A percentile compares a stretch with the other conserved stretches of the same genome.
Conservation (phyloP, 2,329 filamentous ascomycete species). For the Plectosphaerella cucumerina region DNA sequence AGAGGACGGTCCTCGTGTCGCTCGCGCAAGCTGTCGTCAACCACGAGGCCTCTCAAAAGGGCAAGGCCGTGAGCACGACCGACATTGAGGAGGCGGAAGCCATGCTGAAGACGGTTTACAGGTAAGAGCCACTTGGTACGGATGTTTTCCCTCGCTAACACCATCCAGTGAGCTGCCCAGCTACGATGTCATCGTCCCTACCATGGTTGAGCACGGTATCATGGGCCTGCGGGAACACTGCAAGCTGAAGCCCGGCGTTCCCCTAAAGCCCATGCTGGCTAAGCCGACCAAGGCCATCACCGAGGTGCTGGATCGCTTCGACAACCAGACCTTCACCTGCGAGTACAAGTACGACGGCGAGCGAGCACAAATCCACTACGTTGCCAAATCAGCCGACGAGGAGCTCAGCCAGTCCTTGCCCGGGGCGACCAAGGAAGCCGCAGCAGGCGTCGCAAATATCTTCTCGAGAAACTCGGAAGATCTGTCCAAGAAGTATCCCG, state of each 20-base stretch:
- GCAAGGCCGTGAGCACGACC: slow-evolving; percentile 65
- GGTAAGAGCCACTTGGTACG: slow-evolving; percentile 39
- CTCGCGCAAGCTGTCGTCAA: slow-evolving; percentile 83
- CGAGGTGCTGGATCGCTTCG: slow-evolving; percentile 94
- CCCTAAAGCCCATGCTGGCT: slow-evolving; percentile 96
- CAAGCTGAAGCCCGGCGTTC: slow-evolving; percentile 89
- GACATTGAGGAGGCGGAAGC: slow-evolving; percentile 81
- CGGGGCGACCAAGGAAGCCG: slow-evolving; percentile 60
- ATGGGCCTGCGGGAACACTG: slow-evolving; percentile 77
- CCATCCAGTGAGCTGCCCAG: slow-evolving; percentile 78
- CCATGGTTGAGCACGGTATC: slow-evolving; percentile 82
- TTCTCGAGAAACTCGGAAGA: slow-evolving; percentile 98
- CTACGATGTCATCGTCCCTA: slow-evolving; percentile 91
- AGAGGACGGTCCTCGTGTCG: slow-evolving; percentile 86
- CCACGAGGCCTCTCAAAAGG: slow-evolving; percentile 72
- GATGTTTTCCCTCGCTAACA: slow-evolving; percentile 23
- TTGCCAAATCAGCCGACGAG: slow-evolving; percentile 72
- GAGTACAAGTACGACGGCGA: slow-evolving; percentile 99
- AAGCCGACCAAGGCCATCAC: slow-evolving; percentile 98
- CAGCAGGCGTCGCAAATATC: slow-evolving; percentile 78
- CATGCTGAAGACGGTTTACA: slow-evolving; percentile 86
- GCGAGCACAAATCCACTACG: slow-evolving; percentile 96
- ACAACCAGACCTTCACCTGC: slow-evolving; percentile 92
- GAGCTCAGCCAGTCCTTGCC: slow-evolving; percentile 61
- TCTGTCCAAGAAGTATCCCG: slow-evolving; percentile 94